Base-by-base conservation (phyloP, 805 yeast species). In the Zygosaccharomyces siamensis region DNA sequence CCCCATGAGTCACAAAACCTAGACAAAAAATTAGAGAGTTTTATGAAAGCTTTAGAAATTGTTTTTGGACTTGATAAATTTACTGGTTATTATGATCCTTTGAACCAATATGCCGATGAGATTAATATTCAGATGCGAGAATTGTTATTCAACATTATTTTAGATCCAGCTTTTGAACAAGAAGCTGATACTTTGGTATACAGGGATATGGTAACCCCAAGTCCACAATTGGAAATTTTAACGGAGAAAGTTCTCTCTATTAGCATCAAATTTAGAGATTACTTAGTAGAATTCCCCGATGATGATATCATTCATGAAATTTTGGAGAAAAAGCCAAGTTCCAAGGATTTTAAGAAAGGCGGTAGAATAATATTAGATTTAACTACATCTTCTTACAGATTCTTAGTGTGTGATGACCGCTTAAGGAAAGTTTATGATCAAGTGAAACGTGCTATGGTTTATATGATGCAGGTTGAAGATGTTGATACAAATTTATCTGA, bases 381-480 rank as follows among this genome's bases (percentile, higher is more conserved):
- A 53, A 83, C 83, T 61, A 80, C 85, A 1, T 70, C 77, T 21
- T 76, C 72, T 46, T 74, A 77, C 46, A 73, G 64, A 40, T 55
- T 72, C 60, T 55, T 68, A 7, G 72, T 73, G 12, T 70, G 72
- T 4, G 87, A 84, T 45, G 76, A 81, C 1, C 83, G 81, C 59
- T 67, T 76, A 33, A 77, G 77, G 45, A 71, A 84, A 5, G 67
- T 87, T 27, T 71, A 84, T 58, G 76, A 88, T 46, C 89, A 88
- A 60, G 89, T 86, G 0, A 92, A 92, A 64, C 73, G 96, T 53
- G 84, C 89, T 56, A 70, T 90, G n/a, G 69, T 85, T 12, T 89
- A 89, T 61, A 80, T 92, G 59, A 80, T 90, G 53, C 81, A 89
- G 55, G 86, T 93, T 5, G 97, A 93, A 70, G 75, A 71, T 41